Percentiles rank a stretch among this genome's conserved stretches.
Conservation (phyloP, 2,329 filamentous ascomycete genomes). For the Fusarium albidum region DNA sequence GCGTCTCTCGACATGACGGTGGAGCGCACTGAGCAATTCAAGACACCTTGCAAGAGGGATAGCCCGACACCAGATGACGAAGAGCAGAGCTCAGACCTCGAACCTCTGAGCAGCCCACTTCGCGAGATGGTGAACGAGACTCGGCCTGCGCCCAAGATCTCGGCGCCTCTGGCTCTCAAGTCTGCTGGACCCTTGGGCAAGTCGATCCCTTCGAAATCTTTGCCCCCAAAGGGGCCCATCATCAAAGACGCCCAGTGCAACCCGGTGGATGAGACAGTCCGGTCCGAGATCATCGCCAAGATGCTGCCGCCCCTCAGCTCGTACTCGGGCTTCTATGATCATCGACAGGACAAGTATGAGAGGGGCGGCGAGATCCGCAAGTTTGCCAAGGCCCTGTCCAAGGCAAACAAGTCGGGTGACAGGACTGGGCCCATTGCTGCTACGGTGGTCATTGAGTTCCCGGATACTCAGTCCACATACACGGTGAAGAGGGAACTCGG, state of each 20-base stretch:
- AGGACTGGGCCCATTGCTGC: slow-evolving; percentile 66
- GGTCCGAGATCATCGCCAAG: slow-evolving; percentile 76
- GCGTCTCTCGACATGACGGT: slow-evolving; percentile 77
- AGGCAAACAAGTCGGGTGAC: slow-evolving; percentile 66
- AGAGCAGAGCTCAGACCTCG: slow-evolving; percentile 44
- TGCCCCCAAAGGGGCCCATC: slow-evolving; percentile 70
- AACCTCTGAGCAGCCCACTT: slow-evolving; percentile 75
- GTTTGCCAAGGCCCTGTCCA: slow-evolving; percentile 74
- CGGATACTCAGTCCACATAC: slow-evolving; percentile 72
- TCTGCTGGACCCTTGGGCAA: slow-evolving; percentile 46
- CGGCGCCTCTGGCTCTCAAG: slow-evolving; percentile 60
- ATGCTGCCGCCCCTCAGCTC: slow-evolving; percentile 76
- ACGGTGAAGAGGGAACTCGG: slow-evolving; percentile 86
- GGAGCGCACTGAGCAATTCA: slow-evolving; percentile 68
- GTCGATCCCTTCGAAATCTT: slow-evolving; percentile 47
- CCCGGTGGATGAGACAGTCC: slow-evolving; percentile 80
- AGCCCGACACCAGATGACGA: slow-evolving; percentile 41
- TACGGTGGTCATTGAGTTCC: slow-evolving; percentile 73
- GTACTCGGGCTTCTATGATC: slow-evolving; percentile 83
- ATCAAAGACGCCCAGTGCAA: slow-evolving; percentile 88
- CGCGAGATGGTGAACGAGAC: slow-evolving; percentile 67
- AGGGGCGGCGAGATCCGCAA: slow-evolving; percentile 81
- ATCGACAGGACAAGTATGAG: slow-evolving; percentile 69
- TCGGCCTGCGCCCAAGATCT: slow-evolving; percentile 55
- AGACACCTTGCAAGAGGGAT: slow-evolving; percentile 76